A percentile compares a stretch with the other conserved stretches of the same genome.
These are phyloP conservation scores for Clarkia xantiana DNA, from an alignment of 345 rosid species.

Conservation along the genomic window DNA sequence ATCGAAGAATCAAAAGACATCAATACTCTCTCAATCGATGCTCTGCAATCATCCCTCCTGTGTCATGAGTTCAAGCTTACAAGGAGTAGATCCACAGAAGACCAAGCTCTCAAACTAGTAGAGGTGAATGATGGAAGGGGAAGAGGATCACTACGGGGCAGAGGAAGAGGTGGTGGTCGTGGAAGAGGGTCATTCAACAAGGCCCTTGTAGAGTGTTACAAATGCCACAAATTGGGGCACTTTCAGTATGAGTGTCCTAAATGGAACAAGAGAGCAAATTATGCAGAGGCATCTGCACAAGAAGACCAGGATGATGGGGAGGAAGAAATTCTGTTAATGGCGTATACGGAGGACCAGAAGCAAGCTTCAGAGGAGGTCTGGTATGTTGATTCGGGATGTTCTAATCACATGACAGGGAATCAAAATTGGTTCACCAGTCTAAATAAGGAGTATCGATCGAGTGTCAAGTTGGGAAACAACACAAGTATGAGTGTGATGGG, in stretches of 20 bases:
- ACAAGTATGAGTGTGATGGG: not conserved
- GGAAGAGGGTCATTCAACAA: not conserved
- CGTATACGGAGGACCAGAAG: not conserved
- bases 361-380: too few relatives aligned
- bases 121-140: not conserved
- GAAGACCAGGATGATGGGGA: too few relatives aligned
- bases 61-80: not conserved
- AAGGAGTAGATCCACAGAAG: not conserved
- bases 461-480: not conserved
- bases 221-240: not conserved
- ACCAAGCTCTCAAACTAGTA: too few relatives aligned
- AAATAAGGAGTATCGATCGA: not conserved
- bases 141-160: too few relatives aligned
- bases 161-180: not conserved
- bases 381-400: conserved; percentile 3
- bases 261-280: not conserved
- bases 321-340: not conserved
- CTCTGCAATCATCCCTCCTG: too few relatives aligned
- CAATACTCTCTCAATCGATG: too few relatives aligned
- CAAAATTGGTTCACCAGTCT: too few relatives aligned
- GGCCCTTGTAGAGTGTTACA: too few relatives aligned
- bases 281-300: too few relatives aligned
- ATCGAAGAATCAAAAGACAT: conserved; percentile 1
- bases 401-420: conserved; percentile 7
- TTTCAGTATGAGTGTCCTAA: not conserved